phyloP scores from a whole-genome alignment of 768 basidiomycete species.

The Pisolithus orientalis region DNA sequence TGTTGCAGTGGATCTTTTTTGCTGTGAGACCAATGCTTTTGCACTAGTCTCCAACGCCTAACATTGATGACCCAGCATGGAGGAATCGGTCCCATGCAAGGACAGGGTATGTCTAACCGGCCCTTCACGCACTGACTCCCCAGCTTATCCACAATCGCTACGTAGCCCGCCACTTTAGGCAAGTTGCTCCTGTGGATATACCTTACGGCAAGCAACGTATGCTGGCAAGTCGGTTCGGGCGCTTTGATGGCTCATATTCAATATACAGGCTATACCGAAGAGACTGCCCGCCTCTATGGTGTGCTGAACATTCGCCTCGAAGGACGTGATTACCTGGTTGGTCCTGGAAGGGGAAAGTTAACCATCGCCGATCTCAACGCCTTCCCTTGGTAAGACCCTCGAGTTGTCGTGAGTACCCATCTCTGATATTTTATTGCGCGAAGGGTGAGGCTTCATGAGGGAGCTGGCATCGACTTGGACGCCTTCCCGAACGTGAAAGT shows the following conservation, averaged over 20 bases:
- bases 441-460: slow-evolving; percentile 50
- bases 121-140: not conserved
- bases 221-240: slow-evolving; percentile 7
- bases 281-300: slow-evolving; percentile 77
- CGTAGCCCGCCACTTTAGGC: slow-evolving; percentile 63
- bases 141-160: not conserved
- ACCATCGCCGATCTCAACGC: slow-evolving; percentile 71
- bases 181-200: slow-evolving; percentile 59
- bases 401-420: not conserved
- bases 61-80: slow-evolving; percentile 47
- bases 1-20: slow-evolving; percentile 86
- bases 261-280: slow-evolving; percentile 61
- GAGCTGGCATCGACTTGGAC: slow-evolving; percentile 51
- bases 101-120: slow-evolving; percentile 38
- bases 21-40: slow-evolving; percentile 36
- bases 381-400: slow-evolving; percentile 46
- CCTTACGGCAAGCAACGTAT: slow-evolving; percentile 63
- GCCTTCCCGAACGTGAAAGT: slow-evolving; percentile 62
- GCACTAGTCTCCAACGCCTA: not conserved
- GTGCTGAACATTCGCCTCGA: slow-evolving; percentile 76
- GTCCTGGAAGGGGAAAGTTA: slow-evolving; percentile 62
- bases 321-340: slow-evolving; percentile 72
- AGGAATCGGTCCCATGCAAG: slow-evolving; percentile 85
- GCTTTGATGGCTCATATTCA: not conserved
- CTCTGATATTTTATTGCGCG: not conserved